These are phyloP conservation scores for Pestalotiopsis sp. DNA, from an alignment of 2,329 filamentous ascomycete species.

Conservation along the genomic window DNA sequence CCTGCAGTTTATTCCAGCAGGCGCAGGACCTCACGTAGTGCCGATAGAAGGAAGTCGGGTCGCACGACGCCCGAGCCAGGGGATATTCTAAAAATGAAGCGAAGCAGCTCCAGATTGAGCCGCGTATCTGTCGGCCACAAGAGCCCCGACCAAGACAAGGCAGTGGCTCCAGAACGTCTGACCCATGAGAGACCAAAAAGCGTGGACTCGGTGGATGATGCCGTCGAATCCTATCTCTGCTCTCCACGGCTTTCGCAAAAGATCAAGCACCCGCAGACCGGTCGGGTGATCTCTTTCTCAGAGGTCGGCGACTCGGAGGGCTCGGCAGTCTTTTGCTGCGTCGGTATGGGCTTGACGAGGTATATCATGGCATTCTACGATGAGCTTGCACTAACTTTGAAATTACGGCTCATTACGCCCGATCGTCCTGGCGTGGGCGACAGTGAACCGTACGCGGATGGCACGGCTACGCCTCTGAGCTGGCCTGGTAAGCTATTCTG, in stretches of 20 bases:
- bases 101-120: slow-evolving; percentile 60
- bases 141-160: slow-evolving; percentile 31
- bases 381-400: slow-evolving; percentile 85
- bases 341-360: slow-evolving; percentile 95
- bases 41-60: slow-evolving; percentile 46
- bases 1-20: slow-evolving; percentile 67
- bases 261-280: slow-evolving; percentile 82
- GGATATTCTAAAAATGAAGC: slow-evolving; percentile 49
- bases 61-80: slow-evolving; percentile 49
- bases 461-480: slow-evolving; percentile 81
- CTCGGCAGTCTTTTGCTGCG: slow-evolving; percentile 91
- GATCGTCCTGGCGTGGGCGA: slow-evolving; percentile 93
- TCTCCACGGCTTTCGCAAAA: slow-evolving; percentile 86
- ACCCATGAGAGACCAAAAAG: slow-evolving; percentile 75
- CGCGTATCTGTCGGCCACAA: slow-evolving; percentile 52
- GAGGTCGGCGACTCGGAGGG: slow-evolving; percentile 93
- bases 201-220: slow-evolving; percentile 84
- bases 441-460: slow-evolving; percentile 82
- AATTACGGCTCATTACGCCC: slow-evolving; percentile 86
- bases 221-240: slow-evolving; percentile 81
- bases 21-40: slow-evolving; percentile 50
- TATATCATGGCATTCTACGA: slow-evolving; percentile 98
- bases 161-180: slow-evolving; percentile 39
- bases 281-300: slow-evolving; percentile 89
- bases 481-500: slow-evolving; percentile 76